Conservation (phyloP, 768 basidiomycete genomes). For the Rhodotorula babjevae region DNA sequence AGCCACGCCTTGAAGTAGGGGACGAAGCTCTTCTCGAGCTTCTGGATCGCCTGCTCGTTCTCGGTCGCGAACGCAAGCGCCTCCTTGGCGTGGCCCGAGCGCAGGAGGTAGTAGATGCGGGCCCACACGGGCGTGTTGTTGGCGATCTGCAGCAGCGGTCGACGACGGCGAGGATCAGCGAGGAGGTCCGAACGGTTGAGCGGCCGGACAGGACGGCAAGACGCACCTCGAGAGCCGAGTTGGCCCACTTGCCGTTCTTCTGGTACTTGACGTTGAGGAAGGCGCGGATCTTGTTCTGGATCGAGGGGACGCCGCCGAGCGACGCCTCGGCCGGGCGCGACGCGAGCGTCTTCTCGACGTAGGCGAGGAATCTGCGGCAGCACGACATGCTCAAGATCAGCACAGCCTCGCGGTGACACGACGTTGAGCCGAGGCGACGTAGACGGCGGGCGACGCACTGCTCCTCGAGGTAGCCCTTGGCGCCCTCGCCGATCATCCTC, state of each 20-base stretch:
- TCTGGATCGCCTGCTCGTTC: constrained; percentile 62
- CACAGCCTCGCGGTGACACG: no score
- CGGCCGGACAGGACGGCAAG: constrained; percentile 2
- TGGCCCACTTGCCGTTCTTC: constrained; percentile 74
- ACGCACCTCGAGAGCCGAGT: constrained; percentile 69
- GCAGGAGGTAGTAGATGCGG: constrained; percentile 82
- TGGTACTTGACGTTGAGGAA: constrained; percentile 78
- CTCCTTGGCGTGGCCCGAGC: constrained; percentile 75
- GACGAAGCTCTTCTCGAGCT: constrained; percentile 75
- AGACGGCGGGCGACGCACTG: no score
- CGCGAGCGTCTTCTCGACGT: constrained; percentile 72
- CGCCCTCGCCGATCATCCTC: constrained; percentile 70
- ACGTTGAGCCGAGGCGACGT: no score
- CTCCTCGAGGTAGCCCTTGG: constrained; percentile 74
- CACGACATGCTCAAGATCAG: background rate
- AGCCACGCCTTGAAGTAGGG: constrained; percentile 78
- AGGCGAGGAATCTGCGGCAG: constrained; percentile 45
- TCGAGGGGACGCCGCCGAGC: constrained; percentile 84
- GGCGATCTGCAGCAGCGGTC: constrained; percentile 56
- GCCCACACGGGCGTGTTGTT: constrained; percentile 89
- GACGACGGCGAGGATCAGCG: background rate
- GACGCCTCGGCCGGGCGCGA: constrained; percentile 75
- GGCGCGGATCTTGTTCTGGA: constrained; percentile 81
- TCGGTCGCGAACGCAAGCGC: constrained; percentile 70
- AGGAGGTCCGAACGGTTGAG: background rate